Conservation (phyloP, 768 basidiomycete species). For the Phaffia australis region DNA sequence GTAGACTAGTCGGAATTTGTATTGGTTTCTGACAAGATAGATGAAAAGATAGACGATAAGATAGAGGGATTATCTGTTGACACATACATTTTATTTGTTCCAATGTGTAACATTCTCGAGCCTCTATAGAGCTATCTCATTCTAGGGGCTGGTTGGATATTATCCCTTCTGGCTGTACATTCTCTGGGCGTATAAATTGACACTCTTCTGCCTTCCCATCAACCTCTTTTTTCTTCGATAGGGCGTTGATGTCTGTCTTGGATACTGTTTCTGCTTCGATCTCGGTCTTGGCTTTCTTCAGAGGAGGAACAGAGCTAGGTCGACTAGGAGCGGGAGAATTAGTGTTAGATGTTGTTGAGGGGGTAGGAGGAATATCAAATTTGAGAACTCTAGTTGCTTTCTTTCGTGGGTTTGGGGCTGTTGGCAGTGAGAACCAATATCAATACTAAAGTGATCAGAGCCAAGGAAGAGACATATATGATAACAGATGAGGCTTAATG, state of each 20-base stretch:
- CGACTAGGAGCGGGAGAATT: slow-evolving; percentile 8
- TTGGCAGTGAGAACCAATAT: neutral
- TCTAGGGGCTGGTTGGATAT: too few species aligned
- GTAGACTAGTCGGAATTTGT: too few species aligned
- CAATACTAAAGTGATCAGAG: neutral
- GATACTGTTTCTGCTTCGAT: slow-evolving; percentile 34
- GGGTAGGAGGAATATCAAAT: slow-evolving; percentile 52
- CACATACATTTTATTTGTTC: too few species aligned
- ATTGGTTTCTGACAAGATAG: too few species aligned
- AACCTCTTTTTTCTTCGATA: neutral
- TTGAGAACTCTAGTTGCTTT: slow-evolving; percentile 78
- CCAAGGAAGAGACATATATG: slow-evolving; percentile 16
- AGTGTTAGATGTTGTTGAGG: slow-evolving; percentile 13
- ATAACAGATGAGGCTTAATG: neutral
- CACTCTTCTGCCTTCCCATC: too few species aligned
- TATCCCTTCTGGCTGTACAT: too few species aligned
- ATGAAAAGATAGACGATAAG: too few species aligned
- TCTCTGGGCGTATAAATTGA: too few species aligned
- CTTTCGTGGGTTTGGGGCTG: slow-evolving; percentile 81
- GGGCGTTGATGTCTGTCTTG: neutral
- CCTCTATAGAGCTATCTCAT: too few species aligned
- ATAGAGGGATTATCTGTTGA: too few species aligned
- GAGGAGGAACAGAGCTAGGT: slow-evolving; percentile 7
- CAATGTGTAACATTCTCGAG: too few species aligned
- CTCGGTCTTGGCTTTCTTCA: slow-evolving; percentile 45